Evolutionary conservation across 352 stramenopile genomes (phyloP), one percentile per base, ranked within the genome.

Genomic region (Phytopythium oedochilum): DNA sequence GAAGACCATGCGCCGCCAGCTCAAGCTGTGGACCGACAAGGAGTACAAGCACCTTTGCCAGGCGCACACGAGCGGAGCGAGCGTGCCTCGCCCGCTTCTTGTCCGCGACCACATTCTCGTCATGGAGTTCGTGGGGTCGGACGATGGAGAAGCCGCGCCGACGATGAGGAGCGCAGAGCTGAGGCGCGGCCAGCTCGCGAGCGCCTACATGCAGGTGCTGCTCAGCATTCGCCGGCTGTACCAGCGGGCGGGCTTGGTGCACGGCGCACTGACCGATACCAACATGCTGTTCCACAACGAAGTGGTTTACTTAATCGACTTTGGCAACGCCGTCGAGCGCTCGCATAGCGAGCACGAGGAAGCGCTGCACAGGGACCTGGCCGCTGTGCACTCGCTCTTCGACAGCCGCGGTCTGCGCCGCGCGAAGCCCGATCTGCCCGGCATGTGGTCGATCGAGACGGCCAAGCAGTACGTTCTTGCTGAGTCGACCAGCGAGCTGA

Each of bases 241-340:
- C 53, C 78, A 85, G 44, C 55, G 60, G 20, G 76, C 71, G 43
- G 69, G 81, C n/a, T 61, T 89, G 40, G 74, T 89, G 22, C 76
- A 87, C 54, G 68, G 71, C 26, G 57, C 48, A 0, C 53, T 89
- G 32, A 74, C 46, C 28, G 65, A 80, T 51, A 84, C 77, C 55
- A 96, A 84, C 54, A 82, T 97, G 35, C 66, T 96, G 22, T 80
- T 87, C 25, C 68, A 67, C 62, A 76, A 71, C 42, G 71, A 61
- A 26, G 77, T 55, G 49, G 76, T 63, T 57, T 96, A 59, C 81
- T 79, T 97, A 38, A 94, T 94, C 57, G 89, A 96, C 61, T 92
- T 97, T 56, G 80, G 78, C 0, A 78, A 91, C 42, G 77, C 87
- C 12, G 78, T 94, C 15, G 79, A 95, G 46, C 43, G 55, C 34